Evolutionary conservation across 2,329 filamentous ascomycete genomes (phyloP), one percentile per base, ranked within the genome.

Genomic region (Teratosphaeria viscida): DNA sequence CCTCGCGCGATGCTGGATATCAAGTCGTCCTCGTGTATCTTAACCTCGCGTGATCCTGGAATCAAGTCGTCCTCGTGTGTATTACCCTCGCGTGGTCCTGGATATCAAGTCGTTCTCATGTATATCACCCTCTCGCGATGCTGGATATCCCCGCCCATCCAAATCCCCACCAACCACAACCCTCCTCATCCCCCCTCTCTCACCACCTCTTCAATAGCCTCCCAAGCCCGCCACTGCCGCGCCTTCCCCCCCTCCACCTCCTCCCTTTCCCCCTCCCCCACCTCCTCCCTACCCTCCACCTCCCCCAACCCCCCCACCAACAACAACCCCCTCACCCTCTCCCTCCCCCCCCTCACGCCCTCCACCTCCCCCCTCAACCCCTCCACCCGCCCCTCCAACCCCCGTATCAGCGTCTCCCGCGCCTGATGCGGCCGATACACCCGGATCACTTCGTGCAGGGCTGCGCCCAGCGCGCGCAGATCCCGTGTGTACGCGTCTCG

Each of bases 391-490:
- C 88, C 86, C 74, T 96, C 89, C 88, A 96, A 91, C 78, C 92
- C 83, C 65, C 87, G 76, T 35, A 96, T 95, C 60, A 95, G 78
- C 32, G 87, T 91, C 76, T 96, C 92, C 53, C 92, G 79, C 27
- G 92, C 91, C 76, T 97, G 92, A 72, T 96, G 92, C 10, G 92
- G 92, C 35, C 92, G 83, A 75, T 96, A 97, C 73, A 95, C 87
- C 73, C 99, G 99, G 65, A 97, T 85, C 58, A 96, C 81, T 69
- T 95, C 90, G 74, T 96, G 91, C 69, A 95, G 88, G 73, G 97
- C 97, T 73, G 92, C 86, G 63, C 95, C 87, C 32, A 97, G 77
- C 16, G 87, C 91, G 67, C 88, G 82, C 35, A 99, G 75, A 72
- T 97, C 88, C 53, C 54, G 92, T 81, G 71, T 95, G 57, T 85